Percentiles rank a stretch among this genome's conserved stretches.
Evolutionary conservation across 306 rosid genomes (phyloP).

Genomic region (Cucumis cinereus): DNA sequence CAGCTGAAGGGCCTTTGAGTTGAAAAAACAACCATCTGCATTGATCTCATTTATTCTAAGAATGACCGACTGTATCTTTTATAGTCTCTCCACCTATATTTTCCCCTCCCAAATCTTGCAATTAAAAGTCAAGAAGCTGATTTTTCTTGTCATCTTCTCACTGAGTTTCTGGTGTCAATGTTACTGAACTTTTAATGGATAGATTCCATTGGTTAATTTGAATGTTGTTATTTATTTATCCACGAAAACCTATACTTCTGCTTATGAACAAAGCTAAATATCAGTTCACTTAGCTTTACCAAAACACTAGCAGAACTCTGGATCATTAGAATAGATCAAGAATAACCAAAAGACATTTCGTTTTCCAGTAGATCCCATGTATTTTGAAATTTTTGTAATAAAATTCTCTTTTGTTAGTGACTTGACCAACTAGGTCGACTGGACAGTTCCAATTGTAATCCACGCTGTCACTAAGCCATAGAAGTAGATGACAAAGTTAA

Average conservation of each 20-base stretch:
- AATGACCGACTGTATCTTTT: neutral
- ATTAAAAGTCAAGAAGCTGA: neutral
- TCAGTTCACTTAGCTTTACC: neutral
- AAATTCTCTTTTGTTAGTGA: neutral
- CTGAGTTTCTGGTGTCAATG: neutral
- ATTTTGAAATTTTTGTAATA: neutral
- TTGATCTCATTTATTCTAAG: neutral
- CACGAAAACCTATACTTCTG: neutral
- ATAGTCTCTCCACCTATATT: neutral
- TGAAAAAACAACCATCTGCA: neutral
- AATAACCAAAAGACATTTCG: neutral
- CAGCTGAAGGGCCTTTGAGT: slow-evolving; percentile 75
- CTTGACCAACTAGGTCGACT: neutral
- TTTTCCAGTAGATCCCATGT: neutral
- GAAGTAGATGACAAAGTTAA: neutral
- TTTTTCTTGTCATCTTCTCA: neutral
- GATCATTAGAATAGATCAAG: neutral
- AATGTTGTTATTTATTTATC: neutral
- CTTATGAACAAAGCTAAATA: neutral
- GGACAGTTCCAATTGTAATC: neutral
- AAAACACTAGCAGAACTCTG: neutral
- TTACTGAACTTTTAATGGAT: neutral
- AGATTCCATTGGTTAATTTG: neutral
- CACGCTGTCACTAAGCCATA: neutral
- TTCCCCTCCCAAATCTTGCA: neutral